These are phyloP conservation scores for Annulohypoxylon truncatum DNA, from an alignment of 2,329 filamentous ascomycete species.

Conservation along the genomic window DNA sequence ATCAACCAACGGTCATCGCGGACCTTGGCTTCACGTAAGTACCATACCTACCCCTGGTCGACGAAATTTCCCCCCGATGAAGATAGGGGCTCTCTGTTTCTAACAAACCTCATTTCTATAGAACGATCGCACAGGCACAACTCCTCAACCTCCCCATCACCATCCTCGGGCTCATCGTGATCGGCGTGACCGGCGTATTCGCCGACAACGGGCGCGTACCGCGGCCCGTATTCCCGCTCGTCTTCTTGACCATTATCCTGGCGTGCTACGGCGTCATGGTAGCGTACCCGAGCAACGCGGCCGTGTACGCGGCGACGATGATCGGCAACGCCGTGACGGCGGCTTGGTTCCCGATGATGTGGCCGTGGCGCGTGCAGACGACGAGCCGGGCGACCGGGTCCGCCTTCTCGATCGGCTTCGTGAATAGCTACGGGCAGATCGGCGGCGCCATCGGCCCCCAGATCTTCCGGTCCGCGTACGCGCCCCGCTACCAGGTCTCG, in stretches of 20 bases:
- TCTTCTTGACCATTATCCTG: slow-evolving; percentile 57
- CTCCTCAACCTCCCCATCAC: slow-evolving; percentile 62
- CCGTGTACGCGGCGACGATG: slow-evolving; percentile 60
- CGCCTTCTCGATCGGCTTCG: slow-evolving; percentile 62
- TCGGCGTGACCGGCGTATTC: slow-evolving; percentile 55
- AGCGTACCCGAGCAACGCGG: slow-evolving; percentile 58
- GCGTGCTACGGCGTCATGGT: slow-evolving; percentile 59
- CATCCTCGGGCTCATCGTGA: slow-evolving; percentile 56
- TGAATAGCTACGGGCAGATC: slow-evolving; percentile 63
- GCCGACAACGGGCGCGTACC: slow-evolving; percentile 58
- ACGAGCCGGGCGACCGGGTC: slow-evolving; percentile 60
- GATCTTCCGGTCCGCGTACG: slow-evolving; percentile 58
- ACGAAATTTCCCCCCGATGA: no score
- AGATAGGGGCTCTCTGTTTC: not conserved
- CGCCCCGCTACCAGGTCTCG: slow-evolving; percentile 57
- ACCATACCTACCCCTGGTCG: not conserved
- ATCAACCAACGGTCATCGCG: slow-evolving; percentile 56
- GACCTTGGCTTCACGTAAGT: slow-evolving; percentile 56
- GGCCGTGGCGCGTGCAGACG: slow-evolving; percentile 64
- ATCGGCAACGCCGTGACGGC: slow-evolving; percentile 57
- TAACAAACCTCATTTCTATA: slow-evolving; percentile 32
- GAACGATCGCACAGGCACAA: slow-evolving; percentile 59
- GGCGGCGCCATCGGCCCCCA: slow-evolving; percentile 61
- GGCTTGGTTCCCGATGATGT: slow-evolving; percentile 62
- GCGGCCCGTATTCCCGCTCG: slow-evolving; percentile 57